Evolutionary conservation across 257 asterid species (phyloP), one percentile per base, ranked within the genome.

Genomic region (Nemophila menziesii): DNA sequence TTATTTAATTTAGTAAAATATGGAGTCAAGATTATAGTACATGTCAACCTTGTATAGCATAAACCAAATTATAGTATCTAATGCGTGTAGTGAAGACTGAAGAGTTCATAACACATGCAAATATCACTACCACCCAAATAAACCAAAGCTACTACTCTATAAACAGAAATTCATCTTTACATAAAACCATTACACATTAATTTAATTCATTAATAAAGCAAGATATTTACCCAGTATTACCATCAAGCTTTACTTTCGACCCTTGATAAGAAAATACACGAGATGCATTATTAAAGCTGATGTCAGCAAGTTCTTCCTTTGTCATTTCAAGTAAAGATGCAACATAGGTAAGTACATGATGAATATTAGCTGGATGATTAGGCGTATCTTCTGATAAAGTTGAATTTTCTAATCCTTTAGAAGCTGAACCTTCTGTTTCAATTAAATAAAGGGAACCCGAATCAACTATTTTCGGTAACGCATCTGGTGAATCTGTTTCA

Each of bases 401-500:
- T 15, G 66, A 46, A 48, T 10, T 51, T 15, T 55, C 43, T 26
- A 43, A 58, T 45, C 51, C 72, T 33, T 60, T 41, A 8, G 23
- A 6, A 33, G 50, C 22, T 16, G 57, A 44, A 52, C 4, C 57
- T 48, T 67, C 71, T 3, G 43, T 36, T 20, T 43, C 71, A 18
- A 76, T 33, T 57, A 51, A 41, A 48, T 69, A 63, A 3, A 78
- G 60, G 23, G 81, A 60, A 43, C 61, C 71, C 1, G 50, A 38
- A 46, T 41, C 27, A 14, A 19, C 52, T 23, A 51, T 27, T 39
- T 60, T 60, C 20, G 96, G 96, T 18, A 54, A 62, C 46, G 93
- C 98, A 57, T 84, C 98, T 1, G 98, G 98, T 0, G 98, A 80
- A 64, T 90, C 96, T 0, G 98, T 90, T 75, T 90, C 98, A 70